These are phyloP conservation scores for Elsinoe necatrix DNA, from an alignment of 2,329 filamentous ascomycete species.

Conservation along the genomic window DNA sequence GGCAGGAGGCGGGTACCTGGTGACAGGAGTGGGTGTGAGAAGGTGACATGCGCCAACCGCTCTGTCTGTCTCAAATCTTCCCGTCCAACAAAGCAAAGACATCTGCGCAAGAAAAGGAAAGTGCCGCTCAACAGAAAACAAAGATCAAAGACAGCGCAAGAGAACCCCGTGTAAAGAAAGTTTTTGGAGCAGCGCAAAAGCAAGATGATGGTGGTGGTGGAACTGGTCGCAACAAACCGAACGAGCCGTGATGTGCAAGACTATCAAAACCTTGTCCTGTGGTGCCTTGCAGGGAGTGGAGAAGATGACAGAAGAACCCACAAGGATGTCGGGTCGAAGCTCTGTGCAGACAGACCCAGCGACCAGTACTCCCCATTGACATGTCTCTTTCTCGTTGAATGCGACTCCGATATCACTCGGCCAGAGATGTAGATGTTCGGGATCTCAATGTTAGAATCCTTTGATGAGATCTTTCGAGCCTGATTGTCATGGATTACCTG, in stretches of 20 bases:
- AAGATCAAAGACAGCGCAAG: background rate
- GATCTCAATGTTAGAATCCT: background rate
- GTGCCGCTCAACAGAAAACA: slow-evolving; percentile 6
- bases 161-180: background rate
- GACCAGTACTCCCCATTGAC: background rate
- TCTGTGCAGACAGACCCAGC: background rate
- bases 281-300: slow-evolving; percentile 9
- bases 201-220: slow-evolving; percentile 1
- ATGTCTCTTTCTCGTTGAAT: background rate
- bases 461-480: background rate
- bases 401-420: background rate
- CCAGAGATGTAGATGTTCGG: background rate
- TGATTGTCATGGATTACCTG: background rate
- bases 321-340: background rate
- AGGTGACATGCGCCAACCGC: slow-evolving; percentile 7
- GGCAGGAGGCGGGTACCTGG: slow-evolving; percentile 3
- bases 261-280: slow-evolving; percentile 9
- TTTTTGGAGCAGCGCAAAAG: background rate
- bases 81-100: background rate
- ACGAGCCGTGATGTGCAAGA: slow-evolving; percentile 7
- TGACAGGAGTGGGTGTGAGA: background rate
- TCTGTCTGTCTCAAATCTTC: slow-evolving; percentile 1
- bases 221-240: slow-evolving; percentile 1
- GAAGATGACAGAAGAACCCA: background rate
- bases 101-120: background rate